Evolutionary conservation across 106 monocot genomes (phyloP), one percentile per base, ranked within the genome.

Genomic region (Acanthochlamys bracteata): DNA sequence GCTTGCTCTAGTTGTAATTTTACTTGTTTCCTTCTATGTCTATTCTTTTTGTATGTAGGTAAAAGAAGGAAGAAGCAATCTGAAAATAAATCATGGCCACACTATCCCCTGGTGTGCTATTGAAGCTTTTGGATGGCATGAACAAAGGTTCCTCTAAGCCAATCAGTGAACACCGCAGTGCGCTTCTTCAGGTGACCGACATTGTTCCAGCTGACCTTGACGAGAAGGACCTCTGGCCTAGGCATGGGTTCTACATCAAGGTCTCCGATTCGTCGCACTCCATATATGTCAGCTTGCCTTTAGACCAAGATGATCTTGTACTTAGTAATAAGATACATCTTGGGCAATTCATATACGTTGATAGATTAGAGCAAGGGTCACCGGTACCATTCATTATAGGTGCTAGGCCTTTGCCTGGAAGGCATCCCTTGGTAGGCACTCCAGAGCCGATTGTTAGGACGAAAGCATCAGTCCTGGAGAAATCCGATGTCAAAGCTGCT

Each of bases 201-300:
- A 98, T 98, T 43, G 82, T 98, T 19, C 96, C 96, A 7, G 88
- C 80, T 0, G 88, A 88, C 57, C 80, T 98, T 1, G 96, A 88
- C 39, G 96, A 92, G 59, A 90, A 92, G 67, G 84, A 82, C 14
- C 74, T 98, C 25, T 85, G 78, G 76, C 96, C 96, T 0, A 88
- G 80, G 67, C 96, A 92, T 33, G 96, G 96, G 3, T 98, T 98
- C 79, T 92, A 92, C 69, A 67, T 98, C 63, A 98, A 98, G 53
- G 80, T 98, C 41, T 91, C 96, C 7, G 96, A 98, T 41, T 87
- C 87, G 12, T 85, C 96, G 20, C 80, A 83, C 52, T 91, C 91
- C 17, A 79, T 88, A 69, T 98, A 92, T 61, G 84, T 63, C 61
- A 81, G 66, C 66, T 72, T 98, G 3, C 91, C 96, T 3, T 39